These are phyloP conservation scores for Schizonepeta tenuifolia DNA, from an alignment of 257 asterid species.

Conservation along the genomic window DNA sequence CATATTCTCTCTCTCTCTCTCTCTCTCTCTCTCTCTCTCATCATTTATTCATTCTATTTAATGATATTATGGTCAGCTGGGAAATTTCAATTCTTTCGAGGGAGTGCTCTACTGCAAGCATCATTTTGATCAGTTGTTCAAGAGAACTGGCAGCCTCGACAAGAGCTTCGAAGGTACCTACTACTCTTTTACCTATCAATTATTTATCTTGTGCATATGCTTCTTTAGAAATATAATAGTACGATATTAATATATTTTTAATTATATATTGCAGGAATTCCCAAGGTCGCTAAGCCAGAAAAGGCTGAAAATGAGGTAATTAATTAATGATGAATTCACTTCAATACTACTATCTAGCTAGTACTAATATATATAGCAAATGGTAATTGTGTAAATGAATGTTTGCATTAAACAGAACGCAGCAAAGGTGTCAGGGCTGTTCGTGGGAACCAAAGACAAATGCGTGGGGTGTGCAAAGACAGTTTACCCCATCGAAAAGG, in stretches of 20 bases:
- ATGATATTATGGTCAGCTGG: constrained; percentile 42
- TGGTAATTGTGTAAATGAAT: no score
- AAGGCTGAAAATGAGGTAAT: constrained; percentile 64
- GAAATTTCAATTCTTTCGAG: constrained; percentile 78
- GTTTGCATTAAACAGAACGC: constrained; percentile 23
- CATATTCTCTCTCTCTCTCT: constrained; percentile 43
- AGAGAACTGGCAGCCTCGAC: constrained; percentile 83
- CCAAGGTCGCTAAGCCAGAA: constrained; percentile 64
- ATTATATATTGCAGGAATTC: constrained; percentile 73
- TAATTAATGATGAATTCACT: no score
- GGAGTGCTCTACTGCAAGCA: constrained; percentile 80
- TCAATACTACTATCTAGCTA: no score
- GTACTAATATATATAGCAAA: no score
- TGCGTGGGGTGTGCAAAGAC: constrained; percentile 68
- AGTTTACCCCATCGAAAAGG: constrained; percentile 81
- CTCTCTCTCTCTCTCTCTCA: neutral
- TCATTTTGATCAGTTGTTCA: constrained; percentile 76
- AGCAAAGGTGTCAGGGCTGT: constrained; percentile 57
- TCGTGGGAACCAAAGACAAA: constrained; percentile 73
- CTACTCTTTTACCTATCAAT: no score
- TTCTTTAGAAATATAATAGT: no score
- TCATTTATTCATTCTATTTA: neutral
- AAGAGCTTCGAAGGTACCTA: constrained; percentile 84
- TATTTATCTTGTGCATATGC: no score
- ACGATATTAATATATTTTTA: no score